These are phyloP conservation scores for Lavandula angustifolia DNA, from an alignment of 257 asterid genomes.

Conservation along the genomic window DNA sequence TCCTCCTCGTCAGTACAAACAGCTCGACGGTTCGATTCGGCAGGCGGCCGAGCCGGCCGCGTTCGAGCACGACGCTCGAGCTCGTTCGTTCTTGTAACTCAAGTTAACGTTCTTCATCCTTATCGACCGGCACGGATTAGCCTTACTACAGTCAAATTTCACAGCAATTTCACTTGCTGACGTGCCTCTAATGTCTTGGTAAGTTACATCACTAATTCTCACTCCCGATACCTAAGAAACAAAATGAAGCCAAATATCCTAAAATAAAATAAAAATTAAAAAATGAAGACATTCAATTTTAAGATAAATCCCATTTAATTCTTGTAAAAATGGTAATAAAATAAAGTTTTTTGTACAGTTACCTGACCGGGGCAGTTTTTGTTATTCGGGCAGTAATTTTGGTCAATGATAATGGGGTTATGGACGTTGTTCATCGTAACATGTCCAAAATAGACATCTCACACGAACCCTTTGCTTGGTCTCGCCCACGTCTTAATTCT, in stretches of 20 bases:
- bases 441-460: constrained; percentile 46
- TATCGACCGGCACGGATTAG: constrained; percentile 50
- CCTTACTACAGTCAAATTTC: constrained; percentile 61
- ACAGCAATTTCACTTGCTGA: constrained; percentile 63
- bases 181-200: constrained; percentile 52
- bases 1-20: constrained; percentile 23
- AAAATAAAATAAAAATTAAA: too few relatives aligned
- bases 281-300: too few relatives aligned
- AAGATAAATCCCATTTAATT: neutral
- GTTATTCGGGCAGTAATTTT: constrained; percentile 58
- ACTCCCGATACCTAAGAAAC: constrained; percentile 47
- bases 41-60: constrained; percentile 35
- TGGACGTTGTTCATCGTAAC: constrained; percentile 52
- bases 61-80: constrained; percentile 32
- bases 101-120: constrained; percentile 44
- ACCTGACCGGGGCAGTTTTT: constrained; percentile 64
- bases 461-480: constrained; percentile 66
- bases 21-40: constrained; percentile 32
- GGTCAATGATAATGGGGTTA: constrained; percentile 70
- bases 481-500: constrained; percentile 72
- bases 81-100: constrained; percentile 28
- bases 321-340: too few relatives aligned
- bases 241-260: too few relatives aligned
- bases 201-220: constrained; percentile 45
- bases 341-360: neutral